Percentiles rank a stretch among this genome's conserved stretches.
phyloP scores from a whole-genome alignment of 169 alveolate genomes.

The Eimeria praecox region DNA sequence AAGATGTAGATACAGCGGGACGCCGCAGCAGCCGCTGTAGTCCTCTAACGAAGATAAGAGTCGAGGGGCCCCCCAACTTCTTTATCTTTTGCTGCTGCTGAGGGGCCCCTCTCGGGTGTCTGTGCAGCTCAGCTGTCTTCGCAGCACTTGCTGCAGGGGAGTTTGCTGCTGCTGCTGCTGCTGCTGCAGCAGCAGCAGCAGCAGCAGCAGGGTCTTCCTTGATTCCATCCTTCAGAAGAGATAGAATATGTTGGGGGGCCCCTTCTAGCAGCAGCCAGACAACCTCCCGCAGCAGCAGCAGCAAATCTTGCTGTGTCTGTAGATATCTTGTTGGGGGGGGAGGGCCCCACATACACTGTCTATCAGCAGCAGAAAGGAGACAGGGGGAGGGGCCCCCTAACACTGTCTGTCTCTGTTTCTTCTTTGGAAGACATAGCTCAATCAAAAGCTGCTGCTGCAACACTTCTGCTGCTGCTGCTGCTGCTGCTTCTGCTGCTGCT shows the following conservation, averaged over 20 bases:
- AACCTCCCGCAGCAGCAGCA: constrained; percentile 41
- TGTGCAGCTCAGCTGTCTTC: neutral
- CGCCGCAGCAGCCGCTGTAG: constrained; percentile 66
- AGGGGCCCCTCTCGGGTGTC: neutral
- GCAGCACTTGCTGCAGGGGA: constrained; percentile 10
- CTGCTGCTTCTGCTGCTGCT: constrained; percentile 18
- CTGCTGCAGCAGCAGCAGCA: neutral
- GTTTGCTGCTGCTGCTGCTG: constrained; percentile 33
- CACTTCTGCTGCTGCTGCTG: neutral
- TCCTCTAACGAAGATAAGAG: constrained; percentile 18
- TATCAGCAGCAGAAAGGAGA: neutral
- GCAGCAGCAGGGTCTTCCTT: constrained; percentile 14
- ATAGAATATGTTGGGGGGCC: constrained; percentile 38
- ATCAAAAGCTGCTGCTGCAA: constrained; percentile 21
- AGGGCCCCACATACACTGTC: neutral
- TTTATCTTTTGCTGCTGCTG: neutral
- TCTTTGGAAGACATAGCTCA: constrained; percentile 23
- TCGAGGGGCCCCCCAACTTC: constrained; percentile 12
- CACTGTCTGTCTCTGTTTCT: neutral
- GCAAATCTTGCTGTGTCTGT: neutral
- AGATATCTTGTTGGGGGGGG: neutral
- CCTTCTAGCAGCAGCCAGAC: constrained; percentile 50
- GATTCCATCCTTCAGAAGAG: neutral
- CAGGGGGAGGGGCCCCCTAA: neutral
- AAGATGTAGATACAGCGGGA: neutral